Evolutionary conservation across 768 basidiomycete species (phyloP).

Genomic region (Lentinula aciculospora): DNA sequence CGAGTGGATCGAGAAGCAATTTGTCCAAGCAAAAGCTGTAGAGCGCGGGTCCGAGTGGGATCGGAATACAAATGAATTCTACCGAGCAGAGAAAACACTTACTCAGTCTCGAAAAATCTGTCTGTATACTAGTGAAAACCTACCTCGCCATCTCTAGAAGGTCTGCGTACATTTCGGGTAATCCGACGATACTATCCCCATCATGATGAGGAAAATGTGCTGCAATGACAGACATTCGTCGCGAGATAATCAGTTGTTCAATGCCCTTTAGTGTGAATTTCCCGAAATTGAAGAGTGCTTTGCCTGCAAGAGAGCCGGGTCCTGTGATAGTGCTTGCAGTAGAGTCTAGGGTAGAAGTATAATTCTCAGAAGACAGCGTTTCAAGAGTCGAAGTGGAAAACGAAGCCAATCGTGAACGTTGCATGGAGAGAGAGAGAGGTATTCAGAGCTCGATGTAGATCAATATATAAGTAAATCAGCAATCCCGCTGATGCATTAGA

Average conservation of each 20-base stretch:
- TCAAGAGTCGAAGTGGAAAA: not conserved
- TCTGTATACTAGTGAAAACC: not conserved
- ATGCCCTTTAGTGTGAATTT: constrained; percentile 1
- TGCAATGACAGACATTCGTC: not conserved
- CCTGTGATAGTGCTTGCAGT: not conserved
- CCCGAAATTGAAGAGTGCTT: constrained; percentile 1
- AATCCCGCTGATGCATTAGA: not conserved
- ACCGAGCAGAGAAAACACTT: no score
- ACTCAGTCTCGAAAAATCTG: not conserved
- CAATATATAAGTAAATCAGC: not conserved
- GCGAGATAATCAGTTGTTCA: constrained; percentile 3
- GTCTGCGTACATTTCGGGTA: constrained; percentile 1
- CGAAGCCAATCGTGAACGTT: not conserved
- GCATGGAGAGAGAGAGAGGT: not conserved
- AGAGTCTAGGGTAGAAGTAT: not conserved
- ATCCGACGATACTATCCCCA: not conserved
- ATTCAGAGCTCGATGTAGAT: not conserved
- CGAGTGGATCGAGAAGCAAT: not conserved
- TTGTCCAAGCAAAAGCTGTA: not conserved
- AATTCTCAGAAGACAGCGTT: not conserved
- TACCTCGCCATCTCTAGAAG: constrained; percentile 3
- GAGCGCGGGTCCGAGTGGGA: not conserved
- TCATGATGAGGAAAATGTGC: constrained; percentile 2
- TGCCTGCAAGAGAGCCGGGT: not conserved
- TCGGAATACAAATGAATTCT: constrained; percentile 1